phyloP scores from a whole-genome alignment of 192 early-diverging fungal species.

The Diversispora epigaea region DNA sequence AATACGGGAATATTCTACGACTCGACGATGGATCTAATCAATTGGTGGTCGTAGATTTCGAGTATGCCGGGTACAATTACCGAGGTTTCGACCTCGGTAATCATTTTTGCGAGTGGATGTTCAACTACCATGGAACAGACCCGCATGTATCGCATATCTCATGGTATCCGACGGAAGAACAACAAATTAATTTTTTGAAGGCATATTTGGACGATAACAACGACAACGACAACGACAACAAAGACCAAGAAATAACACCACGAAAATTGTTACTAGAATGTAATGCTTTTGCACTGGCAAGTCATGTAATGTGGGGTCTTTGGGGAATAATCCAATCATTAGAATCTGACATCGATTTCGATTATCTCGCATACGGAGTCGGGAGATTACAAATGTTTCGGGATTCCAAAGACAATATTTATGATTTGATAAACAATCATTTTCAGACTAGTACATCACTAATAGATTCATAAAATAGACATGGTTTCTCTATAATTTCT shows the following conservation, averaged over 20 bases:
- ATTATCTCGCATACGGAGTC: constrained; percentile 65
- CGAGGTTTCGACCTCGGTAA: constrained; percentile 80
- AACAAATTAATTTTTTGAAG: constrained; percentile 62
- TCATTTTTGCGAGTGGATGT: constrained; percentile 84
- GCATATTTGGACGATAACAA: constrained; percentile 56
- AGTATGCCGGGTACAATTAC: constrained; percentile 80
- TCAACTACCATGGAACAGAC: constrained; percentile 66
- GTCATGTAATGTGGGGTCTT: constrained; percentile 74
- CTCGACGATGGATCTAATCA: constrained; percentile 52
- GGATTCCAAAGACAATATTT: background rate
- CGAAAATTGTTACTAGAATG: constrained; percentile 39
- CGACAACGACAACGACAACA: background rate
- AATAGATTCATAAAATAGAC: too few species aligned
- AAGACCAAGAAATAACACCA: constrained; percentile 3
- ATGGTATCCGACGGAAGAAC: constrained; percentile 55
- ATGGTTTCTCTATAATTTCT: too few species aligned
- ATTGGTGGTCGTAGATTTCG: constrained; percentile 78
- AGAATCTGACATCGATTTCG: constrained; percentile 76
- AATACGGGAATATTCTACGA: constrained; percentile 88
- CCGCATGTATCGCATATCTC: constrained; percentile 45
- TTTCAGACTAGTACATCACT: too few species aligned
- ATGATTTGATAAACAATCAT: background rate
- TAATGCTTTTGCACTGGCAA: constrained; percentile 46
- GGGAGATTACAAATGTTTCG: background rate
- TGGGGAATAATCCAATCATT: constrained; percentile 78